phyloP scores from a whole-genome alignment of 805 yeast species.

The Blastobotrys chiropterorum region DNA sequence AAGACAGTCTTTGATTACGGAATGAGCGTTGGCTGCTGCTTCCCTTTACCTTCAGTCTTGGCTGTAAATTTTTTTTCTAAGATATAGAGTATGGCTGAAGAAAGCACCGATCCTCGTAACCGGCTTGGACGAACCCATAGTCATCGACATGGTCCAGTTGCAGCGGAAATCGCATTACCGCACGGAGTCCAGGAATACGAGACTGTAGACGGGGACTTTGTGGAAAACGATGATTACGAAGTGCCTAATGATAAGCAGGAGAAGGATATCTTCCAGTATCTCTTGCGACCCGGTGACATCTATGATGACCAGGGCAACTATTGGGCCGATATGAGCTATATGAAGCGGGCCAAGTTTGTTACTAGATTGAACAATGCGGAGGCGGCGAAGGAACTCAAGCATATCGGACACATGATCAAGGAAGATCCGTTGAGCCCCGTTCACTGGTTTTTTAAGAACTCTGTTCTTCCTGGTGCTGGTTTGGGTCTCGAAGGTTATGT shows the following conservation, averaged over 20 bases:
- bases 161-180: slow-evolving; percentile 33
- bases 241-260: slow-evolving; percentile 27
- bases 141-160: slow-evolving; percentile 29
- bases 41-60: not conserved
- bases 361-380: slow-evolving; percentile 25
- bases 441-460: slow-evolving; percentile 31
- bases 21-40: not conserved
- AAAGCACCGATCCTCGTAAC: not conserved
- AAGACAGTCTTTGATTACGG: not conserved
- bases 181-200: slow-evolving; percentile 33
- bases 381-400: slow-evolving; percentile 24
- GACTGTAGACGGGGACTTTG: slow-evolving; percentile 24
- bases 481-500: slow-evolving; percentile 35
- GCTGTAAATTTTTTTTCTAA: not conserved
- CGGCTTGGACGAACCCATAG: not conserved
- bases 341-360: slow-evolving; percentile 26
- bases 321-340: slow-evolving; percentile 34
- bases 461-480: slow-evolving; percentile 35
- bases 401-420: slow-evolving; percentile 24
- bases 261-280: slow-evolving; percentile 29
- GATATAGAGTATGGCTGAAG: not conserved
- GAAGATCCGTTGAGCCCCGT: slow-evolving; percentile 32
- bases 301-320: slow-evolving; percentile 30
- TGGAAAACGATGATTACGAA: slow-evolving; percentile 22
- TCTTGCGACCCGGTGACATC: slow-evolving; percentile 32